phyloP scores from a whole-genome alignment of 2,329 filamentous ascomycete species.

The Mycocentrospora acerina region DNA sequence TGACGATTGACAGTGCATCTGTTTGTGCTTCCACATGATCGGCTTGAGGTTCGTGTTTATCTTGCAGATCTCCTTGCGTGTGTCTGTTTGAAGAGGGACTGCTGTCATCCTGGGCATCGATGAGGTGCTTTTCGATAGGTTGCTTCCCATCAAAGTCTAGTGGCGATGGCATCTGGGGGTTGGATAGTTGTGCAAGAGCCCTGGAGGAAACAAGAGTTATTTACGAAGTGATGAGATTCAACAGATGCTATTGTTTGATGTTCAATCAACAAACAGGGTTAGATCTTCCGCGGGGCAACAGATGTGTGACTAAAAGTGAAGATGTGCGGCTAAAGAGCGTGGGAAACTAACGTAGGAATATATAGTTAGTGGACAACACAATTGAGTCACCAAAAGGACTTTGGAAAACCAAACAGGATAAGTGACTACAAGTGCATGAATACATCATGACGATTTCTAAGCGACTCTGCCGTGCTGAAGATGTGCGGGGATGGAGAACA shows the following conservation, averaged over 20 bases:
- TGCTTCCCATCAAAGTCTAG: conserved; percentile 19
- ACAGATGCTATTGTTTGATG: no score
- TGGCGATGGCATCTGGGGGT: conserved; percentile 13
- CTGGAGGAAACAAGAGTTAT: no score
- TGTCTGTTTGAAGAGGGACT: conserved; percentile 12
- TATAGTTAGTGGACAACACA: no score
- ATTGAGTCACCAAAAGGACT: no score
- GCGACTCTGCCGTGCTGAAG: conserved; percentile 13
- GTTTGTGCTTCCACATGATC: conserved; percentile 17
- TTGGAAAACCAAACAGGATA: background rate
- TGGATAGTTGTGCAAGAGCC: background rate
- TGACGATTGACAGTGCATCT: conserved; percentile 20
- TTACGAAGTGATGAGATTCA: no score
- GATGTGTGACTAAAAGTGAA: background rate
- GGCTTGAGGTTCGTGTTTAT: conserved; percentile 3
- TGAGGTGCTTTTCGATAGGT: conserved; percentile 8
- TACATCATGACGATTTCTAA: conserved; percentile 27
- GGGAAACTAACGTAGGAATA: no score
- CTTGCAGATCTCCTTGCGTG: background rate
- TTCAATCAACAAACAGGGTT: no score
- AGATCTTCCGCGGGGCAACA: background rate
- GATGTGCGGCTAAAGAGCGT: no score
- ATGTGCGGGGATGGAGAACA: conserved; percentile 22
- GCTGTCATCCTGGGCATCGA: conserved; percentile 18
- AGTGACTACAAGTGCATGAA: background rate